Evolutionary conservation across 2,329 filamentous ascomycete genomes (phyloP), one percentile per base, ranked within the genome.

Genomic region (Ophiostoma piceae): DNA sequence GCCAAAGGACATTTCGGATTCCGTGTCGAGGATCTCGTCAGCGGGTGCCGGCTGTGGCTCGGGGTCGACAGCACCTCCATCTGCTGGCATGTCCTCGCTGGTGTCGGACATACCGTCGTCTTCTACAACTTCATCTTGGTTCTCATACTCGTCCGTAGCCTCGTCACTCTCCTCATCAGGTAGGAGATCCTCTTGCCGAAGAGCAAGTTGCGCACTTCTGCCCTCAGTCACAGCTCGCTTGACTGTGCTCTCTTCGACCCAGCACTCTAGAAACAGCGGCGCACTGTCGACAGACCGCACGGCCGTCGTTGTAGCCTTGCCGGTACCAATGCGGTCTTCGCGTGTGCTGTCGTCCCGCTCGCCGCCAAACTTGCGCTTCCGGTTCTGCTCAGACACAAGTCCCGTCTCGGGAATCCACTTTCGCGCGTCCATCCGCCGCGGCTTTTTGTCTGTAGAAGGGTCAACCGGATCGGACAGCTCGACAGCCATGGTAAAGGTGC

Each of bases 401-500:
- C 66, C 66, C 22, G 43, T 43, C 39, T 71, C 64, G 4, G 71
- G 69, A 19, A 70, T 68, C 71, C 69, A 70, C 22, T 39, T 26
- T 5, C 66, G 35, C 16, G 67, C n/a, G 35, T 66, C 67, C 67
- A 71, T 54, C 14, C n/a, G 11, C 3, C 67, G 29, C 16, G 64
- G 32, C 26, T 41, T 26, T 7, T 37, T 14, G 8, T 16, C 9
- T 1, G 19, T 37, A 3, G 29, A 43, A 1, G n/a, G n/a, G 3
- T 35, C 19, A 19, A 67, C 43, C n/a, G 32, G 57, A 7, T 67
- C 67, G 11, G 54, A 86, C 73, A 94, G 77, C 78, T 94, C 91
- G 57, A 94, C 84, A 0, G 88, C 89, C n/a, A 94, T 78, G 0
- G 90, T 92, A 77, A 91, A 94, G 0, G 89, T 90, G 77, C 90